Conservation (phyloP, 768 basidiomycete genomes). For the Mycena crocata region DNA sequence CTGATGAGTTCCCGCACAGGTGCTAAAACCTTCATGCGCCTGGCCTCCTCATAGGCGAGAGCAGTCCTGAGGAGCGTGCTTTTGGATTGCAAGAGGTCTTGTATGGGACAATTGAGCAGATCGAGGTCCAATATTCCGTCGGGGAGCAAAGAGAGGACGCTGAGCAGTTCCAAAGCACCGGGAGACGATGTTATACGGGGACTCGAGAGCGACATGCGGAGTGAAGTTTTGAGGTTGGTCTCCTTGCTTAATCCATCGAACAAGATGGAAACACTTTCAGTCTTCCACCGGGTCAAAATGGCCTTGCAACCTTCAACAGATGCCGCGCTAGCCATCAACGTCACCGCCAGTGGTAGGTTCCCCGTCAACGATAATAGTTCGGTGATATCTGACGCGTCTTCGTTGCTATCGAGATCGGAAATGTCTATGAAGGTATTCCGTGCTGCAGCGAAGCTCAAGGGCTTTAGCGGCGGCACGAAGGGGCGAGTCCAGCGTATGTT, state of each 20-base stretch:
- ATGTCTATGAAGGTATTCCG: conserved; percentile 11
- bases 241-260: conserved; percentile 6
- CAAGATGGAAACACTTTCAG: background rate
- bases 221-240: conserved; percentile 9
- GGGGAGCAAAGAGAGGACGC: conserved; percentile 12
- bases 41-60: conserved; percentile 12
- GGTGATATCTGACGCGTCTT: background rate
- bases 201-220: conserved; percentile 15
- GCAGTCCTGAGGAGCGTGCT: conserved; percentile 4
- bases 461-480: background rate
- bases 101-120: background rate
- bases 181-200: conserved; percentile 8
- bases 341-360: conserved; percentile 15
- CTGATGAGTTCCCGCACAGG: conserved; percentile 9
- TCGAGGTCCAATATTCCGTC: conserved; percentile 10
- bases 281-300: conserved; percentile 11
- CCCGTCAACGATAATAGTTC: conserved; percentile 5
- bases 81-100: background rate
- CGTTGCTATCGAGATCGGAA: background rate
- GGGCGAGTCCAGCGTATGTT: conserved; percentile 17
- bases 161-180: conserved; percentile 13
- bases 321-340: conserved; percentile 1
- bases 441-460: conserved; percentile 5
- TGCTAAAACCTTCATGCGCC: conserved; percentile 3
- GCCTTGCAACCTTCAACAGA: background rate